Percentiles rank a stretch among this genome's conserved stretches.
Conservation (phyloP, 1,284 basidiomycete genomes). For the Naganishia sp. region DNA sequence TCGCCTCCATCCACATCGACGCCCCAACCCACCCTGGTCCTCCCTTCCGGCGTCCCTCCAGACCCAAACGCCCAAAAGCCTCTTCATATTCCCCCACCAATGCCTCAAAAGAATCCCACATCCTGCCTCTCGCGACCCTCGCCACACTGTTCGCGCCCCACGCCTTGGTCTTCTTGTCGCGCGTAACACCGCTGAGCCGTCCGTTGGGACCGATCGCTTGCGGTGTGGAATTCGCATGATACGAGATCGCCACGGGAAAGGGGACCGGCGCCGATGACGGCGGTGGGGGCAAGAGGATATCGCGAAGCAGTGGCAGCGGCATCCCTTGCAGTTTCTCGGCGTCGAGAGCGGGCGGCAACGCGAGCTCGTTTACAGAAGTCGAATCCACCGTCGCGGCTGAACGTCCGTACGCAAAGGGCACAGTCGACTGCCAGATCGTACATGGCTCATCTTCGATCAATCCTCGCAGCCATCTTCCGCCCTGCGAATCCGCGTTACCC, state of each 20-base stretch:
- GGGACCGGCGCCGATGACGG: conserved; percentile 10
- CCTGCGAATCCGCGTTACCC: not conserved
- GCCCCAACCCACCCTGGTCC: conserved; percentile 22
- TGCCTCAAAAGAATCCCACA: conserved; percentile 25
- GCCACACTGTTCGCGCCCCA: conserved; percentile 16
- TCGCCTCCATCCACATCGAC: conserved; percentile 25
- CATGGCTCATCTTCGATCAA: not conserved
- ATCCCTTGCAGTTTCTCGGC: not conserved
- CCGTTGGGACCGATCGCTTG: conserved; percentile 30
- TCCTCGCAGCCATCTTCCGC: conserved; percentile 1
- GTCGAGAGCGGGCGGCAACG: not conserved
- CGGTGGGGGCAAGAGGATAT: conserved; percentile 17
- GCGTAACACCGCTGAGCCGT: conserved; percentile 14
- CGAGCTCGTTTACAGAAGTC: not conserved
- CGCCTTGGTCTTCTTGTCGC: conserved; percentile 23
- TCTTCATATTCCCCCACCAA: not conserved
- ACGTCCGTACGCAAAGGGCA: conserved; percentile 20
- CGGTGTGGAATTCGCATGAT: conserved; percentile 7
- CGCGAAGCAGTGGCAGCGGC: conserved; percentile 26
- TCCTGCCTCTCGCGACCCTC: conserved; percentile 21
- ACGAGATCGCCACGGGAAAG: conserved; percentile 20
- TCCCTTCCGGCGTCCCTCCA: not conserved
- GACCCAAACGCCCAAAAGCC: not conserved
- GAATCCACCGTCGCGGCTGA: conserved; percentile 6
- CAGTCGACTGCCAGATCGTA: not conserved